Evolutionary conservation across 345 rosid species (phyloP), one percentile per base, ranked within the genome.

Genomic region (Salix brachista): DNA sequence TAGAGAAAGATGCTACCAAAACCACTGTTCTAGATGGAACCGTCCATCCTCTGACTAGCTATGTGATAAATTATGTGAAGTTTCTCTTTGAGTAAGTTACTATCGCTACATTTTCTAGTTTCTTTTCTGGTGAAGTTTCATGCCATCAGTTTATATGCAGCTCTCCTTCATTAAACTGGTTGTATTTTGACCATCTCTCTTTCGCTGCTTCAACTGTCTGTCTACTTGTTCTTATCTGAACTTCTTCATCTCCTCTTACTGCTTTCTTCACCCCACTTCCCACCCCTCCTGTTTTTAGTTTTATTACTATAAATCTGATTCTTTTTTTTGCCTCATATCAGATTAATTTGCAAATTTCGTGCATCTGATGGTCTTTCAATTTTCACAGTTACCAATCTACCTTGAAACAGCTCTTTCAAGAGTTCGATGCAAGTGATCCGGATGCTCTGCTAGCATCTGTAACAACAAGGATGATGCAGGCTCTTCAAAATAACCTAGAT

Each of bases 21-120:
- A 91, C 99, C 36, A 90, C 97, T 5, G 97, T 96, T 86, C 87
- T 88, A 78, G 99, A 96, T 83, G 99, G 99, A 87, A 93, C 99
- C 3, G 97, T 96, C 37, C 98, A 96, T 85, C 99, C 99, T 39
- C 86, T 96, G 79, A 96, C 98, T 36, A 96, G 98, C 92, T 96
- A 96, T 64, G 97, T 96, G 72, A 96, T 96, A 76, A 93, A 96
- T 76, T 93, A 96, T 26, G 97, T 96, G 68, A 96, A 96, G 83
- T 93, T 96, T 81, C 87, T 96, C 48, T 96, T 91, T 8, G 99
- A 96, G 99, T 93, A 86, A 88, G 99, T 84, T 70, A 21, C 25
- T 13, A 56, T 62, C 52, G 25, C 70, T 78, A 30, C 56, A 26
- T 69, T 34, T 62, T 50, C 19, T 11, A 3, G 16, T 39, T 46